Conservation (phyloP, 495 filamentous ascomycete genomes). For the Sphaerosporella brunnea region DNA sequence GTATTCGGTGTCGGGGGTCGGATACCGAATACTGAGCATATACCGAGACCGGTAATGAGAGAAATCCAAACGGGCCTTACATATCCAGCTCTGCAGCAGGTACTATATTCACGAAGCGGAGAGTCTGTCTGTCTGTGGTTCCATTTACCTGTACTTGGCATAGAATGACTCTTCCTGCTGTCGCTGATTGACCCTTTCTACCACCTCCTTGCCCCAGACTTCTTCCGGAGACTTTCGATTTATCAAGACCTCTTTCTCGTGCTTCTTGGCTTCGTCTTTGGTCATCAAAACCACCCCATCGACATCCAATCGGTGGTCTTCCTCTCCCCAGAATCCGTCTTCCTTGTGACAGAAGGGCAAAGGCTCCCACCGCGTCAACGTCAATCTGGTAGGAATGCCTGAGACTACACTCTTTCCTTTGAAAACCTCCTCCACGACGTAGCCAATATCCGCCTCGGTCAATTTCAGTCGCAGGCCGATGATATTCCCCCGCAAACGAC, state of each 20-base stretch:
- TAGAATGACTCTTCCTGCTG: conserved; percentile 43
- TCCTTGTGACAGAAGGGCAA: conserved; percentile 24
- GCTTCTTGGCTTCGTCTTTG: conserved; percentile 70
- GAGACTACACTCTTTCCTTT: conserved; percentile 67
- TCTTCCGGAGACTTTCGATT: conserved; percentile 49
- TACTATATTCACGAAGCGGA: too few species aligned
- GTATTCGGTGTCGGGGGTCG: too few species aligned
- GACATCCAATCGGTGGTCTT: conserved; percentile 52
- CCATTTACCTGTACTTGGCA: conserved; percentile 29
- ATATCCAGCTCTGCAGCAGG: too few species aligned
- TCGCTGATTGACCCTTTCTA: conserved; percentile 45
- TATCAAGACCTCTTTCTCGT: conserved; percentile 65
- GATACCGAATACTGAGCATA: too few species aligned
- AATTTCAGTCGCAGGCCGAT: conserved; percentile 60
- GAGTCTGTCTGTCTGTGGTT: too few species aligned
- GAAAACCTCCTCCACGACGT: conserved; percentile 78
- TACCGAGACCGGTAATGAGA: too few species aligned
- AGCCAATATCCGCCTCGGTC: conserved; percentile 61
- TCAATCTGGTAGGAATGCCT: conserved; percentile 57
- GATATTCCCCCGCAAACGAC: conserved; percentile 42
- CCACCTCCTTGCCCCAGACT: conserved; percentile 46
- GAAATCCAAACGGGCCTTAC: too few species aligned
- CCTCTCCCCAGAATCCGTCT: conserved; percentile 34
- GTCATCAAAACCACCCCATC: conserved; percentile 83
- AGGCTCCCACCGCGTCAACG: conserved; percentile 58